Evolutionary conservation across 352 stramenopile species (phyloP).

Genomic region (Phytophthora cactorum): DNA sequence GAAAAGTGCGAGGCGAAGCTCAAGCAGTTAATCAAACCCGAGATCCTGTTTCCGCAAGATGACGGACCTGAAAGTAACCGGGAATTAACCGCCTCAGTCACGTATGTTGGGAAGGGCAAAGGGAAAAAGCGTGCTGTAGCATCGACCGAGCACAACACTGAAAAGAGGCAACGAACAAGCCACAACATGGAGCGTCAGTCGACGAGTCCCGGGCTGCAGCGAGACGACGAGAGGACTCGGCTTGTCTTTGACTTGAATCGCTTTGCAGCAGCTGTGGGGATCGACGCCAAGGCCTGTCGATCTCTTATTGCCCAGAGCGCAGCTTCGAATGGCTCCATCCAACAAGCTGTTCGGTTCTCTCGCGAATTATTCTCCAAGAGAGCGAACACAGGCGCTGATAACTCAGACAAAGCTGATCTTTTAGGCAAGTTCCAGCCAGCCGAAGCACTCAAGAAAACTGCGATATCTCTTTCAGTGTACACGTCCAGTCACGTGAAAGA

Average conservation of each 20-base stretch:
- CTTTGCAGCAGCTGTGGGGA: conserved; percentile 53
- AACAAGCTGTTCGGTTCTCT: conserved; percentile 59
- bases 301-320: conserved; percentile 48
- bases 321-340: conserved; percentile 51
- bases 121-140: conserved; percentile 28
- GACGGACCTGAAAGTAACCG: background rate
- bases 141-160: background rate
- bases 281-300: conserved; percentile 48
- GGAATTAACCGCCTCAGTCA: background rate
- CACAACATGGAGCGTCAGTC: background rate
- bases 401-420: background rate
- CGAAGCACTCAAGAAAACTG: conserved; percentile 56
- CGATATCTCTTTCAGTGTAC: conserved; percentile 65
- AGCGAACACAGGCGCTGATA: background rate
- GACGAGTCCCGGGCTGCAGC: conserved; percentile 16
- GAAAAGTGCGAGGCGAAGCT: conserved; percentile 50
- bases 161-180: conserved; percentile 21
- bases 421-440: conserved; percentile 4
- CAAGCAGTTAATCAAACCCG: conserved; percentile 49
- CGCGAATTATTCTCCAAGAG: conserved; percentile 58
- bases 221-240: conserved; percentile 45
- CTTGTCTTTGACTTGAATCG: conserved; percentile 55
- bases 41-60: conserved; percentile 47
- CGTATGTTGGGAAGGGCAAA: conserved; percentile 22
- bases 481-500: conserved; percentile 61